phyloP scores from a whole-genome alignment of 2,329 filamentous ascomycete genomes.

The Apiospora marii region DNA sequence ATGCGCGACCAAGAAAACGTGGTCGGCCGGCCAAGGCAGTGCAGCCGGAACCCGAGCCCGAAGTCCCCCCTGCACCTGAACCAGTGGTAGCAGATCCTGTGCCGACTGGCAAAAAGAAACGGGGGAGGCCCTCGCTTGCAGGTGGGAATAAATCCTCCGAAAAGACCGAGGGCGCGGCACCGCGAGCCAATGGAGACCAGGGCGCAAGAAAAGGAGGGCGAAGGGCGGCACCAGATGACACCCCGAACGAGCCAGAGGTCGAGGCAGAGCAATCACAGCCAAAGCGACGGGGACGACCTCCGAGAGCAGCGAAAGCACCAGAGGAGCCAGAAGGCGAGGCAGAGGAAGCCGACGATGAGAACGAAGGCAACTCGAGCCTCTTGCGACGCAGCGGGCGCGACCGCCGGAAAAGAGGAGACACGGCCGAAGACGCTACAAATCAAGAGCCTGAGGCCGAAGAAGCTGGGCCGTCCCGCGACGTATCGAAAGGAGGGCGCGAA shows the following conservation, averaged over 20 bases:
- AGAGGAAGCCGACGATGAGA: slow-evolving; percentile 42
- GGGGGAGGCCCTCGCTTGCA: slow-evolving; percentile 34
- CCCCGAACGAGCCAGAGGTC: not conserved
- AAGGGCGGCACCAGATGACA: slow-evolving; percentile 31
- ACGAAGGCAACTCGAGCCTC: slow-evolving; percentile 34
- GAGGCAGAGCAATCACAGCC: slow-evolving; percentile 22
- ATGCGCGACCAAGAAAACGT: slow-evolving; percentile 37
- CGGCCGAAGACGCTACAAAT: not conserved
- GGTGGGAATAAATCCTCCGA: slow-evolving; percentile 26
- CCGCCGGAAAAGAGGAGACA: slow-evolving; percentile 9
- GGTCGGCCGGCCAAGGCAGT: slow-evolving; percentile 32
- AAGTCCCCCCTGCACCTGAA: slow-evolving; percentile 28
- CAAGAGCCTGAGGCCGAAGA: slow-evolving; percentile 11
- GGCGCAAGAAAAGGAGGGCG: slow-evolving; percentile 40
- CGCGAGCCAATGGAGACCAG: not conserved
- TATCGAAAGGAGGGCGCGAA: slow-evolving; percentile 4
- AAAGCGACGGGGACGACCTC: slow-evolving; percentile 30
- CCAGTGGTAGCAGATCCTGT: slow-evolving; percentile 29
- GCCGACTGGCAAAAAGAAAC: slow-evolving; percentile 35
- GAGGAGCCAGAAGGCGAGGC: slow-evolving; percentile 31
- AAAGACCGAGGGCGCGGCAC: not conserved
- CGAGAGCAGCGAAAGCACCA: slow-evolving; percentile 4
- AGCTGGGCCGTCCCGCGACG: not conserved
- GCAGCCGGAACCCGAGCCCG: slow-evolving; percentile 24
- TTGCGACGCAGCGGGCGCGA: slow-evolving; percentile 24